Conservation (phyloP, 169 alveolate species). For the Toxoplasma gondii region DNA sequence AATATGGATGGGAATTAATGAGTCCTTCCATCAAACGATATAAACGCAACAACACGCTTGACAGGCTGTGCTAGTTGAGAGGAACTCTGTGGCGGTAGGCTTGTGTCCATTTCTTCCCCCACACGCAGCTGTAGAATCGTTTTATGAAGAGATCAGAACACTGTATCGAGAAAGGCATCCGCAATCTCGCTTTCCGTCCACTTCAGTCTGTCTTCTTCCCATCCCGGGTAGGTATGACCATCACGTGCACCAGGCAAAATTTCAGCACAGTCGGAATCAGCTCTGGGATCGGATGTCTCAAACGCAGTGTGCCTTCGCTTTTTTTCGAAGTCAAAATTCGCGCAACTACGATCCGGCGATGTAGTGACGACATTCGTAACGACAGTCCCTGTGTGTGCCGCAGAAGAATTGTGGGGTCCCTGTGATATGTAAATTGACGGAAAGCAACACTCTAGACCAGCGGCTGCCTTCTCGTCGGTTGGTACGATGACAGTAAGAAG, state of each 20-base stretch:
- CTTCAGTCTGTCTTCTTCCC: not conserved
- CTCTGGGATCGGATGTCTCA: not conserved
- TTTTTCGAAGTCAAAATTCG: not conserved
- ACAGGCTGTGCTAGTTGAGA: too few species aligned
- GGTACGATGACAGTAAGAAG: constrained; percentile 7
- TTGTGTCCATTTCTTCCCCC: not conserved
- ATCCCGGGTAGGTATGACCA: not conserved
- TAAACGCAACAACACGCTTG: too few species aligned
- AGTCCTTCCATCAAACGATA: too few species aligned
- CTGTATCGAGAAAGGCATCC: not conserved
- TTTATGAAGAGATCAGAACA: not conserved
- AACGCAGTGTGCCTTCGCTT: not conserved
- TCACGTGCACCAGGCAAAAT: not conserved
- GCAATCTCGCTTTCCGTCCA: not conserved
- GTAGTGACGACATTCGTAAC: not conserved
- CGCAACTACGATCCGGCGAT: not conserved
- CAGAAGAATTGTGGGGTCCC: not conserved
- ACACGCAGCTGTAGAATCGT: not conserved
- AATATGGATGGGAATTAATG: too few species aligned
- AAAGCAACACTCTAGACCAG: not conserved
- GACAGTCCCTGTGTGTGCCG: not conserved
- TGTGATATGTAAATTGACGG: not conserved
- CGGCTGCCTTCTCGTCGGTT: constrained; percentile 17
- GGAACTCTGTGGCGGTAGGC: too few species aligned
- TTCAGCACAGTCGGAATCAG: not conserved